A percentile compares a stretch with the other conserved stretches of the same genome.
These are phyloP conservation scores for Salicornia ramosissima DNA, from an alignment of 148 eudicot species.

Conservation along the genomic window DNA sequence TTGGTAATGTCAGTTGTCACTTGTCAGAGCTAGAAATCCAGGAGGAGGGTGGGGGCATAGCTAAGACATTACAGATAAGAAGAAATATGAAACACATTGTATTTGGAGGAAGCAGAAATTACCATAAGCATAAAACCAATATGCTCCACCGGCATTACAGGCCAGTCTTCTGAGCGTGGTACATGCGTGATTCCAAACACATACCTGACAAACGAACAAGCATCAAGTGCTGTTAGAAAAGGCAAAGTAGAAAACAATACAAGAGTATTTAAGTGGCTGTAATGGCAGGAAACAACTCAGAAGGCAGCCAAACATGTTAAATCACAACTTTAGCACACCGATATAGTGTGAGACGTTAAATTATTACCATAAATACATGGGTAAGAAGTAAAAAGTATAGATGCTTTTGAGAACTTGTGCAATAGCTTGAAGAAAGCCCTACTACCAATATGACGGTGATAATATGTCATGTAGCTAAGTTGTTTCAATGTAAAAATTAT, in stretches of 20 bases:
- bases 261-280: neutral
- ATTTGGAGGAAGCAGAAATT: neutral
- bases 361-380: neutral
- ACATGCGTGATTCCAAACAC: slow-evolving; percentile 90
- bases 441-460: neutral
- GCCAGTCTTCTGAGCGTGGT: slow-evolving; percentile 96
- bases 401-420: neutral
- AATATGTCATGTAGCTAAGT: neutral
- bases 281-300: neutral
- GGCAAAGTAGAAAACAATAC: neutral
- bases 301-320: neutral
- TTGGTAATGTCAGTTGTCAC: too few relatives aligned
- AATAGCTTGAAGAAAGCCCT: neutral
- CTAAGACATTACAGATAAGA: neutral
- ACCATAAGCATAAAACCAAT: slow-evolving; percentile 93
- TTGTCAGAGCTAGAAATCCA: slow-evolving; percentile 1
- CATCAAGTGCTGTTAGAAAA: neutral
- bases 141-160: slow-evolving; percentile 91
- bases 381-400: neutral
- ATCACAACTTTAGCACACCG: too few relatives aligned
- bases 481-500: neutral
- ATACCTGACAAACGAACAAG: slow-evolving; percentile 47
- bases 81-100: neutral
- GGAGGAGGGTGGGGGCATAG: too few relatives aligned
- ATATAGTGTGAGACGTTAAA: neutral